Evolutionary conservation across 441 rosid species (phyloP), one percentile per base, ranked within the genome.

Genomic region (Viola pubescens): DNA sequence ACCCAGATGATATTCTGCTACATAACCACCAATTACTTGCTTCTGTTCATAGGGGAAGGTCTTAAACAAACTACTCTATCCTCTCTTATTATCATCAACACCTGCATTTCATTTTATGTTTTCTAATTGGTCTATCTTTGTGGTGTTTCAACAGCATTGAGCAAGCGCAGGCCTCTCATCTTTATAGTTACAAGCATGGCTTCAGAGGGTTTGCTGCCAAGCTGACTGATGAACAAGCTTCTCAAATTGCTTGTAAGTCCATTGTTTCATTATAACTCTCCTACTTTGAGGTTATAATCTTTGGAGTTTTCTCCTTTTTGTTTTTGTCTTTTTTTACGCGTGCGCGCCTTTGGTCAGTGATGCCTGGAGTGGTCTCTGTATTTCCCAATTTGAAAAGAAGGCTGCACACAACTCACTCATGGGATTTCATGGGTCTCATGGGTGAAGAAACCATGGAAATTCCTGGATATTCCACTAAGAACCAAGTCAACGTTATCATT

Each of bases 121-220:
- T 2, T 14, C 5, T 6, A 46, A 4, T 9, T 50, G 37, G 38
- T 9, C 4, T 9, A 37, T 52, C 54, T 48, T 46, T 56, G 5
- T 39, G 55, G 54, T 67, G 48, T 14, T 44, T 54, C 9, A 37
- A 61, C 65, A 82, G 87, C 73, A 54, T 63, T 16, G 77, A 75
- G 54, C 66, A 67, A 62, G 87, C 84, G 1, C 59, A 44, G 63
- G 66, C 77, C 26, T 73, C 84, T 67, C 84, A 79, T 50, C 58
- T 82, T 65, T 79, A 75, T 50, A 82, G 76, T 67, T 82, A 77
- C 50, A 67, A 55, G 45, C 82, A 82, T 55, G 80, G 84, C 2
- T 79, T 82, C 65, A 67, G 70, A 67, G 87, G 87, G 34, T 82
- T 82, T 68, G 87, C 87, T 7, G 87, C 87, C 63, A 77, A 70